A percentile compares a stretch with the other conserved stretches of the same genome.
phyloP scores from a whole-genome alignment of 345 rosid genomes.

The Bruguiera parviflora region DNA sequence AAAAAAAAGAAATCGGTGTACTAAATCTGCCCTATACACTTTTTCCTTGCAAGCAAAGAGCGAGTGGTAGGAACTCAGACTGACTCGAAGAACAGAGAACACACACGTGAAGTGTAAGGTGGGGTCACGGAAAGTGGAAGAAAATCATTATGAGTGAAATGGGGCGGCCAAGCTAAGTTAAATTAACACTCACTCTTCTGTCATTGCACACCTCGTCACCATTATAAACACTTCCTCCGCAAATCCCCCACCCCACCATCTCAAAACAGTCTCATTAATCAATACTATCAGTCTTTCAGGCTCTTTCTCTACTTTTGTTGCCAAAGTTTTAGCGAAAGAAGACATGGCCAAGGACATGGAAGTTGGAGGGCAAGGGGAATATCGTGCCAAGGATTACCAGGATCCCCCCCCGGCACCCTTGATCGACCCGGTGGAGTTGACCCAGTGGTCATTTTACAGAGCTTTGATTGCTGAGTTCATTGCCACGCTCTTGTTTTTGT shows the following conservation, averaged over 20 bases:
- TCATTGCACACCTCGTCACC: neutral
- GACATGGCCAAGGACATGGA: slow-evolving; percentile 38
- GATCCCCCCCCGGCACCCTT: slow-evolving; percentile 48
- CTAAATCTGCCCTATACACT: too few species aligned
- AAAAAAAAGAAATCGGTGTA: too few species aligned
- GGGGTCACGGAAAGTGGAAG: slow-evolving; percentile 4
- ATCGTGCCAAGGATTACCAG: slow-evolving; percentile 36
- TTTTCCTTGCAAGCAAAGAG: too few species aligned
- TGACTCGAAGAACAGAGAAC: neutral
- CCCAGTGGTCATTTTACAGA: slow-evolving; percentile 40
- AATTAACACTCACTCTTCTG: neutral
- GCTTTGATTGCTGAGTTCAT: slow-evolving; percentile 46
- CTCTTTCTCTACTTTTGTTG: neutral
- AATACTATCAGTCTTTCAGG: too few species aligned
- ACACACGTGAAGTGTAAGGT: neutral
- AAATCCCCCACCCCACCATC: neutral
- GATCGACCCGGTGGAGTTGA: slow-evolving; percentile 36
- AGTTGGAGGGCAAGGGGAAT: slow-evolving; percentile 17
- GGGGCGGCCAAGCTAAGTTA: slow-evolving; percentile 21
- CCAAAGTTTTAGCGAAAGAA: neutral
- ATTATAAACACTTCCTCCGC: neutral
- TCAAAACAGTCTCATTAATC: neutral
- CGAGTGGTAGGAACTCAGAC: neutral
- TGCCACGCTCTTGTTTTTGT: slow-evolving; percentile 41
- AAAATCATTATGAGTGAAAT: neutral